A percentile compares a stretch with the other conserved stretches of the same genome.
Conservation (phyloP, 305 asterid species). For the Vinca major region DNA sequence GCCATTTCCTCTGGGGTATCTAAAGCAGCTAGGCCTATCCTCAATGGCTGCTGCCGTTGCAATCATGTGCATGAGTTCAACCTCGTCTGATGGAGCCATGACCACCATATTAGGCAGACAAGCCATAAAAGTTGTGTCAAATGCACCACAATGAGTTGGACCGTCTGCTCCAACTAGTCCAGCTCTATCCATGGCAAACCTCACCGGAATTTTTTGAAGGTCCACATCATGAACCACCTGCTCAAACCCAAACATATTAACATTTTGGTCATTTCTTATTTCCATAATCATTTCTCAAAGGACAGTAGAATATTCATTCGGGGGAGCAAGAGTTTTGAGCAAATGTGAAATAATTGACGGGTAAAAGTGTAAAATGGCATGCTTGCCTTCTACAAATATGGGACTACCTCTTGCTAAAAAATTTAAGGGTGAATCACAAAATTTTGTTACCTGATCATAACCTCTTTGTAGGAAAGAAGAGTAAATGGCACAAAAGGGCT, state of each 20-base stretch:
- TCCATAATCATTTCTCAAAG: too few species aligned
- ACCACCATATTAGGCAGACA: conserved; percentile 69
- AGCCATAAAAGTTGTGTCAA: conserved; percentile 61
- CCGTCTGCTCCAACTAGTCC: conserved; percentile 76
- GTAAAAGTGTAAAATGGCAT: too few species aligned
- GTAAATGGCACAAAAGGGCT: conserved; percentile 62
- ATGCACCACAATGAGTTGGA: conserved; percentile 67
- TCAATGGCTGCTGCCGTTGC: conserved; percentile 55
- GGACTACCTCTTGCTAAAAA: too few species aligned
- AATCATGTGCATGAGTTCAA: conserved; percentile 66
- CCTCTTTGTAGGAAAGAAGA: conserved; percentile 66
- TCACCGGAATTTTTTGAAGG: conserved; percentile 56
- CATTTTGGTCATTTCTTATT: not conserved
- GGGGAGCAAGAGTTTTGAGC: too few species aligned
- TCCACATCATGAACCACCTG: conserved; percentile 72
- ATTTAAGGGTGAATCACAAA: too few species aligned
- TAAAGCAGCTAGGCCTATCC: conserved; percentile 52
- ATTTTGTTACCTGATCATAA: conserved; percentile 41
- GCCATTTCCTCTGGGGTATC: conserved; percentile 72
- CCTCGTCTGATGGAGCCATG: conserved; percentile 72
- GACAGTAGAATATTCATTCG: too few species aligned
- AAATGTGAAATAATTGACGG: too few species aligned
- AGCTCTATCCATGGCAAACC: conserved; percentile 64
- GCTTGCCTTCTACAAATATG: too few species aligned
- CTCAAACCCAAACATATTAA: not conserved